Conservation (phyloP, 2,329 filamentous ascomycete species). For the Ophiosphaerella narmari region DNA sequence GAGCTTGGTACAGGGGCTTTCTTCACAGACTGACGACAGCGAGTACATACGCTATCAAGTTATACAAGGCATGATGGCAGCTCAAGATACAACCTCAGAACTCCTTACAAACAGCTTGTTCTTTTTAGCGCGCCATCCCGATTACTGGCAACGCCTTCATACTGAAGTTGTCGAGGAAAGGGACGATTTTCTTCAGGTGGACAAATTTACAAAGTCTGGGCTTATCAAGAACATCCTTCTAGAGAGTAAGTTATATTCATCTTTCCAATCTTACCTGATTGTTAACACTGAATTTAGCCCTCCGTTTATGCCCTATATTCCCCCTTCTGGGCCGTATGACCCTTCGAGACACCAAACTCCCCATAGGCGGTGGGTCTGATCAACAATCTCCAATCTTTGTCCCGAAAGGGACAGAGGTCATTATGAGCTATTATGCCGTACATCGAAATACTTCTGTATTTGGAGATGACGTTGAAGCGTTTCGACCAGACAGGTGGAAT, state of each 20-base stretch:
- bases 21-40: no score
- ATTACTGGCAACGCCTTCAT: slow-evolving; percentile 35
- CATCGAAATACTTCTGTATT: slow-evolving; percentile 41
- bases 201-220: neutral
- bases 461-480: slow-evolving; percentile 18
- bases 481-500: slow-evolving; percentile 13
- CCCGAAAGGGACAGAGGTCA: slow-evolving; percentile 6
- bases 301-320: slow-evolving; percentile 22
- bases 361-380: slow-evolving; percentile 17
- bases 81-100: slow-evolving; percentile 30
- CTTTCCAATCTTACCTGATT: no score
- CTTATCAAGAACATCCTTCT: slow-evolving; percentile 4
- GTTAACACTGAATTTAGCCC: neutral
- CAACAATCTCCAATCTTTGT: slow-evolving; percentile 11
- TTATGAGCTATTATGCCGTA: slow-evolving; percentile 50
- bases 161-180: neutral
- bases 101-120: slow-evolving; percentile 27
- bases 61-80: slow-evolving; percentile 45
- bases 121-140: slow-evolving; percentile 37
- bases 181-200: neutral
- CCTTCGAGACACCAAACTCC: slow-evolving; percentile 17
- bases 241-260: neutral
- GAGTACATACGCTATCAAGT: no score
- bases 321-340: slow-evolving; percentile 11
- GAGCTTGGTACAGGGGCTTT: no score